Base-by-base conservation (phyloP, 2,329 filamentous ascomycete species). In the Xylariaceae sp. region DNA sequence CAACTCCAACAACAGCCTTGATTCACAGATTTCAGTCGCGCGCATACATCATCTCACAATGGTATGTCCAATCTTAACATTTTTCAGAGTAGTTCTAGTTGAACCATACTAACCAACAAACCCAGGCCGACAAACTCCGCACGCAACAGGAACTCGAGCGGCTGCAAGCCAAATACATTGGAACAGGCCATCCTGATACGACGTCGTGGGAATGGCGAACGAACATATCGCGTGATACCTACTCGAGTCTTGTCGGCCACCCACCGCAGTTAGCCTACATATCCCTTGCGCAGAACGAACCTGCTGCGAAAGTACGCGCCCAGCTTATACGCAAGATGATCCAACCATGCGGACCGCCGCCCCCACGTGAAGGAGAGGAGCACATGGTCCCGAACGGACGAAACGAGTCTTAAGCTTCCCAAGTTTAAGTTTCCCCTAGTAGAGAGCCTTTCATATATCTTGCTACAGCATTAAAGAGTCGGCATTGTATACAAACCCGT, bases 141-240 rank as follows among this genome's bases (percentile, higher is more conserved):
- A 94, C 91, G 8, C 90, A 96, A 69, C 94, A 99, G 77, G 94
- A 99, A 75, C 92, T 99, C 72, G 94, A 99, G 77, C 88, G 92
- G 65, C 89, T 97, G 15, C 94, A 99, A 77, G 88, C 92, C 71
- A 95, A 95, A 71, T 97, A 94, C 79, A 83, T 99, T 70, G 94
- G 94, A 67, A 97, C 94, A 3, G 94, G 94, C 23, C 92, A 97
- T 75, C 90, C 93, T 49, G 94, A 99, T 78, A 97, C 93, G 11
- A 96, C 92, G 30, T 95, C 91, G 75, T 94, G 94, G 86, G 94
- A 99, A 77, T 99, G 92, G 92, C 88, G 88, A 54, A 92, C 89
- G 61, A 99, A 97, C 78, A 93, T 97, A 72, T 85, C 92, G 72
- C 92, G 94, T 73, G 94, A 99, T 78, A 95, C 88, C 18, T 92